Conservation (phyloP, 2,329 filamentous ascomycete genomes). For the Chrysoporthe puriensis region DNA sequence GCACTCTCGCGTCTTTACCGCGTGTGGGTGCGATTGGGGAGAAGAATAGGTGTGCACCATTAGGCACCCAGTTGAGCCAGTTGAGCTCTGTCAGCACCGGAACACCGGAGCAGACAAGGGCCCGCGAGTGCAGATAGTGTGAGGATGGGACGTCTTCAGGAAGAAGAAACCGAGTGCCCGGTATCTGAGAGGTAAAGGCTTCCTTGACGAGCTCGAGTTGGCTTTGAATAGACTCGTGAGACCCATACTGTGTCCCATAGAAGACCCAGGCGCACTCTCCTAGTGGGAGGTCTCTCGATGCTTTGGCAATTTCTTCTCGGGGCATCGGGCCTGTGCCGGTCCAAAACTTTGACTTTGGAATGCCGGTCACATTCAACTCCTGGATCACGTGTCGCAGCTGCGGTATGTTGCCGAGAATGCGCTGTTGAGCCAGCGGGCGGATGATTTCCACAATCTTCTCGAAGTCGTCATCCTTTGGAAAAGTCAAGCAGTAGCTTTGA, state of each 20-base stretch:
- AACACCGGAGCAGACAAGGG: constrained; percentile 41
- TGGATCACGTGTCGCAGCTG: constrained; percentile 49
- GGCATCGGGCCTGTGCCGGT: constrained; percentile 35
- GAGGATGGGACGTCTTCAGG: constrained; percentile 42
- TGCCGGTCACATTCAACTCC: constrained; percentile 48
- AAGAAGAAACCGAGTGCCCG: constrained; percentile 40
- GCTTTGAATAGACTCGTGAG: constrained; percentile 34
- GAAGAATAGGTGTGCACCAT: constrained; percentile 44
- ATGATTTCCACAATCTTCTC: constrained; percentile 42
- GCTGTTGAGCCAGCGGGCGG: constrained; percentile 41
- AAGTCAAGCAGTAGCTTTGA: constrained; percentile 46
- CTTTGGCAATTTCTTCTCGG: constrained; percentile 36
- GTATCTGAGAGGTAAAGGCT: constrained; percentile 38
- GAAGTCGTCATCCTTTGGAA: constrained; percentile 42
- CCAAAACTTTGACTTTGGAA: constrained; percentile 39
- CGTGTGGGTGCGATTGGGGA: constrained; percentile 42
- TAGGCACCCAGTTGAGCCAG: constrained; percentile 43
- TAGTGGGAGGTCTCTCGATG: constrained; percentile 43
- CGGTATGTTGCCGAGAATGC: constrained; percentile 53
- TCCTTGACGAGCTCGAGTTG: constrained; percentile 39
- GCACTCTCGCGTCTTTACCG: constrained; percentile 40
- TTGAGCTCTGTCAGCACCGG: constrained; percentile 45
- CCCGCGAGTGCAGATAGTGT: constrained; percentile 43
- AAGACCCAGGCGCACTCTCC: constrained; percentile 51
- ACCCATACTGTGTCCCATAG: constrained; percentile 46